Conservation (phyloP, 1,139 yeast species). For the Yamadazyma membranifaciens region DNA sequence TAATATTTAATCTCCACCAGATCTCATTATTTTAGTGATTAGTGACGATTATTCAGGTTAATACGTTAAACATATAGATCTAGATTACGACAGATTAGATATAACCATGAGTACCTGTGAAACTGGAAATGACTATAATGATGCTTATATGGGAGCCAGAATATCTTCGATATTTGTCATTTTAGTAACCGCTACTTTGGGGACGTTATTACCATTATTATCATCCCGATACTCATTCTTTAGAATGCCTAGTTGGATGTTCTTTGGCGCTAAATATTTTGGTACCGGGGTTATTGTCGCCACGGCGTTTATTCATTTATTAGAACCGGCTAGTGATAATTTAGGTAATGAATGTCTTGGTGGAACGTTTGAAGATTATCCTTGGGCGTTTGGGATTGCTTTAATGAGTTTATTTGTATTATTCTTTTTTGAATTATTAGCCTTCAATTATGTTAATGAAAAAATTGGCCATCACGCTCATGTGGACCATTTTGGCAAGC, state of each 20-base stretch:
- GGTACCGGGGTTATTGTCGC: constrained; percentile 94
- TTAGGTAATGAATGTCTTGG: constrained; percentile 36
- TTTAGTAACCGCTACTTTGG: constrained; percentile 53
- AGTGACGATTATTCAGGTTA: not conserved
- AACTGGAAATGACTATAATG: constrained; percentile 37
- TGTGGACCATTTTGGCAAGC: constrained; percentile 22
- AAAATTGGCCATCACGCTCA: constrained; percentile 33
- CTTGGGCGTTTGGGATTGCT: constrained; percentile 43
- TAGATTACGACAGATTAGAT: too few species aligned
- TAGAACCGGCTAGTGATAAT: constrained; percentile 70
- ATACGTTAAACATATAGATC: constrained; percentile 13
- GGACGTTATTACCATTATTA: constrained; percentile 59
- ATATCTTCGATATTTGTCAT: constrained; percentile 74
- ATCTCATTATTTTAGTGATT: not conserved
- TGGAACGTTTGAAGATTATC: constrained; percentile 33
- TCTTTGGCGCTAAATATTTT: constrained; percentile 73
- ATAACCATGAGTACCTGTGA: constrained; percentile 29
- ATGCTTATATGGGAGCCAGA: constrained; percentile 55
- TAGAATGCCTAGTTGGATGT: constrained; percentile 58
- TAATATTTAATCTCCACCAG: too few species aligned
- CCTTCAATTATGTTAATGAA: constrained; percentile 49
- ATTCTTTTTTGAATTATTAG: constrained; percentile 56
- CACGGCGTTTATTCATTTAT: constrained; percentile 81
- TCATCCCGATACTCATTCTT: constrained; percentile 54
- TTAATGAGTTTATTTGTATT: constrained; percentile 37